Percentiles rank a stretch among this genome's conserved stretches.
Conservation (phyloP, 192 early-diverging fungal species). For the Podila epicladia region DNA sequence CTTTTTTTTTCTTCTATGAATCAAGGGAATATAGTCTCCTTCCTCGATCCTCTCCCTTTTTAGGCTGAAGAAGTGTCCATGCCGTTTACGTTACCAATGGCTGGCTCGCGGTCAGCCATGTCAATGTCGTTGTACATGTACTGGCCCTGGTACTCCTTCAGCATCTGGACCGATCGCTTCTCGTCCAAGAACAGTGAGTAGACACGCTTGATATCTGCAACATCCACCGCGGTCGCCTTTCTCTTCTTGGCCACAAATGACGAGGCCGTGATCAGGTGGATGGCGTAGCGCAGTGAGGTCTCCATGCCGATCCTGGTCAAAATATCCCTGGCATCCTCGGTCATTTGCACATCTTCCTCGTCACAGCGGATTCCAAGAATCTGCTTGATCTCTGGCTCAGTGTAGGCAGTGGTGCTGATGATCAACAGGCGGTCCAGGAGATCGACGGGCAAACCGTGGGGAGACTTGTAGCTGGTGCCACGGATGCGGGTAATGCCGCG, state of each 20-base stretch:
- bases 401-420: conserved; percentile 92
- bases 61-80: conserved; percentile 13
- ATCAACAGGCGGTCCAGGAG: conserved; percentile 95
- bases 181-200: conserved; percentile 97
- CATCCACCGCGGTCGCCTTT: conserved; percentile 90
- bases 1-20: neutral
- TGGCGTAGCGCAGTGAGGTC: conserved; percentile 93
- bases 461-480: conserved; percentile 95
- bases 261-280: conserved; percentile 97
- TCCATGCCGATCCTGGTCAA: conserved; percentile 92
- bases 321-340: conserved; percentile 84
- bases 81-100: conserved; percentile 19
- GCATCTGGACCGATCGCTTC: conserved; percentile 93
- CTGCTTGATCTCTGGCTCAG: conserved; percentile 82
- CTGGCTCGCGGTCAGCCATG: conserved; percentile 46
- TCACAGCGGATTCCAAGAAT: conserved; percentile 93
- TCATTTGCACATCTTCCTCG: conserved; percentile 94
- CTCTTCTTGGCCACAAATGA: conserved; percentile 90
- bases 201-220: conserved; percentile 93
- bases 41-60: neutral
- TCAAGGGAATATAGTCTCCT: neutral
- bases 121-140: conserved; percentile 88
- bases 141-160: conserved; percentile 95
- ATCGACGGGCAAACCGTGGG: conserved; percentile 98
- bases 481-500: conserved; percentile 95